Percentiles rank a stretch among this genome's conserved stretches.
These are phyloP conservation scores for Achaetomiella virescens DNA, from an alignment of 495 filamentous ascomycete genomes.

Conservation along the genomic window DNA sequence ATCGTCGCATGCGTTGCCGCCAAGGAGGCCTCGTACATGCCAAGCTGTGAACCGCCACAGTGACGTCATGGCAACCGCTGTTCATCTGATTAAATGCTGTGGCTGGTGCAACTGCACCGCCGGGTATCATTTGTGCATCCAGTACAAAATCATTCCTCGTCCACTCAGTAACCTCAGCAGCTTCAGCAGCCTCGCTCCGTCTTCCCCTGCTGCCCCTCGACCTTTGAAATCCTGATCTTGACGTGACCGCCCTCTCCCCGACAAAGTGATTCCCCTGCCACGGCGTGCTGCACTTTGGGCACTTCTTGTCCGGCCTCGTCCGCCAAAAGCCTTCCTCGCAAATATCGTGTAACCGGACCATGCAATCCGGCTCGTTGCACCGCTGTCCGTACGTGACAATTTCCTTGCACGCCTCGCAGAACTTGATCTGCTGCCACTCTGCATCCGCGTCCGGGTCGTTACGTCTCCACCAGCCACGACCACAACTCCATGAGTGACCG, in stretches of 20 bases:
- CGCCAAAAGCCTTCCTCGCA: constrained; percentile 71
- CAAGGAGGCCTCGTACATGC: not conserved
- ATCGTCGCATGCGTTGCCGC: constrained; percentile 18
- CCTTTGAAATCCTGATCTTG: constrained; percentile 40
- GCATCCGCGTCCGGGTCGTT: constrained; percentile 59
- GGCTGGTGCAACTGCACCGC: constrained; percentile 1
- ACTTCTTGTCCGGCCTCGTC: constrained; percentile 51
- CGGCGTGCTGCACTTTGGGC: constrained; percentile 62
- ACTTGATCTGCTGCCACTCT: constrained; percentile 68
- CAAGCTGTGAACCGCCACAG: constrained; percentile 14
- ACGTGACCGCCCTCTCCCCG: constrained; percentile 67
- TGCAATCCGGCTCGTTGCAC: constrained; percentile 63
- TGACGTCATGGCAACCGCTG: constrained; percentile 9
- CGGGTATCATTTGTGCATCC: constrained; percentile 10
- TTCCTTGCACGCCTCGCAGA: constrained; percentile 83
- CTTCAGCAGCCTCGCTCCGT: constrained; percentile 23
- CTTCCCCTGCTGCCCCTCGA: constrained; percentile 27
- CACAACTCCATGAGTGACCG: constrained; percentile 79
- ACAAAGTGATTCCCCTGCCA: constrained; percentile 77
- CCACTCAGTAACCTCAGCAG: constrained; percentile 19
- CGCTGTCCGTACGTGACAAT: constrained; percentile 85
- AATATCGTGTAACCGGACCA: constrained; percentile 66
- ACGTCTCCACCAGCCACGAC: constrained; percentile 73
- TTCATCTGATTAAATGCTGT: constrained; percentile 5
- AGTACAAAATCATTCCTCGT: not conserved